Percentiles rank a stretch among this genome's conserved stretches.
These are phyloP conservation scores for Trichoderma sp. DNA, from an alignment of 2,329 filamentous ascomycete genomes.

Conservation along the genomic window DNA sequence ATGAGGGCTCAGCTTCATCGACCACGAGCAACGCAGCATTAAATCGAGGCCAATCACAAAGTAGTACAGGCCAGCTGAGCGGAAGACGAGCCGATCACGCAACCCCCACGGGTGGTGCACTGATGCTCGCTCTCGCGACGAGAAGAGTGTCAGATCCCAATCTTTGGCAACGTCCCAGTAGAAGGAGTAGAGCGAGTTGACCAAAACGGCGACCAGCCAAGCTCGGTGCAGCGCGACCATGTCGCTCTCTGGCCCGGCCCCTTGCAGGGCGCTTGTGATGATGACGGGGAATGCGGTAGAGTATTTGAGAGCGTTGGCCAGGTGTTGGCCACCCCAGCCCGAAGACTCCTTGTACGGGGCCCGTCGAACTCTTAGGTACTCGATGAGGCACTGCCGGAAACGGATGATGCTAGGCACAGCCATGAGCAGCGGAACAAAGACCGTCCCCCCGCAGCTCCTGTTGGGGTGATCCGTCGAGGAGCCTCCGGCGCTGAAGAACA, in stretches of 20 bases:
- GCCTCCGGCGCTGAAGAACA: constrained; percentile 74
- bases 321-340: constrained; percentile 81
- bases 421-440: constrained; percentile 83
- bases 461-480: constrained; percentile 81
- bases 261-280: constrained; percentile 73
- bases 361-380: constrained; percentile 72
- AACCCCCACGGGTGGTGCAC: constrained; percentile 75
- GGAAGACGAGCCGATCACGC: constrained; percentile 72
- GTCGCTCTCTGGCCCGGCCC: constrained; percentile 46
- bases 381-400: constrained; percentile 86
- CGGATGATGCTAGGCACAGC: constrained; percentile 82
- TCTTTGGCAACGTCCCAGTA: constrained; percentile 98
- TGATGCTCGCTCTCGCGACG: constrained; percentile 57
- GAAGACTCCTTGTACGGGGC: constrained; percentile 55
- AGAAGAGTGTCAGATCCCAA: constrained; percentile 90
- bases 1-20: constrained; percentile 79
- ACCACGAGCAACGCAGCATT: constrained; percentile 85
- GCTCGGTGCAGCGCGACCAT: constrained; percentile 50
- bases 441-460: constrained; percentile 74
- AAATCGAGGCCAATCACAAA: constrained; percentile 76
- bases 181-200: constrained; percentile 94
- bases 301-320: constrained; percentile 95
- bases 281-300: constrained; percentile 92
- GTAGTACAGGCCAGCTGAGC: constrained; percentile 77
- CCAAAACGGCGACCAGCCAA: constrained; percentile 71